phyloP scores from a whole-genome alignment of 495 filamentous ascomycete genomes.

The Ascodesmis nigricans region DNA sequence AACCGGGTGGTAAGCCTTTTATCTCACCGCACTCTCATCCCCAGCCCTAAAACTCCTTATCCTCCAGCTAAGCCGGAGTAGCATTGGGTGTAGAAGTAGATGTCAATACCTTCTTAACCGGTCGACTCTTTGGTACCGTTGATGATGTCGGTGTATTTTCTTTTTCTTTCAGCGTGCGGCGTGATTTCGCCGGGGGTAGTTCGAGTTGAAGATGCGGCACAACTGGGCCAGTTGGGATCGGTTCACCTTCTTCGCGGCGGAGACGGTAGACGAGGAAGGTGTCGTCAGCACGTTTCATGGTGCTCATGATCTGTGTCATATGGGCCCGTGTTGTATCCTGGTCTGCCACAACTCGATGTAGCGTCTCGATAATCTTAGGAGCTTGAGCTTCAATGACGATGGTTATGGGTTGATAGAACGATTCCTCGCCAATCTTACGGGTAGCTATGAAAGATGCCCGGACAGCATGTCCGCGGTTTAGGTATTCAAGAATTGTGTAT shows the following conservation, averaged over 20 bases:
- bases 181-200: no score
- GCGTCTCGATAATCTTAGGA: conserved; percentile 14
- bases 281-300: conserved; percentile 19
- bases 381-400: conserved; percentile 24
- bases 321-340: conserved; percentile 14
- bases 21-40: no score
- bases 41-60: no score
- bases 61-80: no score
- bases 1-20: no score
- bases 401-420: conserved; percentile 83
- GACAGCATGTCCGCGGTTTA: conserved; percentile 27
- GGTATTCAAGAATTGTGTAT: conserved; percentile 58
- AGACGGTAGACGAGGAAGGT: conserved; percentile 18
- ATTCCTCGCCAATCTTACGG: conserved; percentile 29
- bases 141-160: no score
- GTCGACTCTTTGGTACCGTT: no score
- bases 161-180: no score
- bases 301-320: conserved; percentile 20
- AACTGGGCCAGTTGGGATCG: no score
- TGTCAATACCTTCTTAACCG: no score
- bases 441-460: conserved; percentile 46
- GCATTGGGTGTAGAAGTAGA: no score
- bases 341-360: conserved; percentile 17
- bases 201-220: no score
- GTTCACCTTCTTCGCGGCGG: conserved; percentile 11